A percentile compares a stretch with the other conserved stretches of the same genome.
phyloP scores from a whole-genome alignment of 2,329 filamentous ascomycete genomes.

The Cryphonectria nitschkei region DNA sequence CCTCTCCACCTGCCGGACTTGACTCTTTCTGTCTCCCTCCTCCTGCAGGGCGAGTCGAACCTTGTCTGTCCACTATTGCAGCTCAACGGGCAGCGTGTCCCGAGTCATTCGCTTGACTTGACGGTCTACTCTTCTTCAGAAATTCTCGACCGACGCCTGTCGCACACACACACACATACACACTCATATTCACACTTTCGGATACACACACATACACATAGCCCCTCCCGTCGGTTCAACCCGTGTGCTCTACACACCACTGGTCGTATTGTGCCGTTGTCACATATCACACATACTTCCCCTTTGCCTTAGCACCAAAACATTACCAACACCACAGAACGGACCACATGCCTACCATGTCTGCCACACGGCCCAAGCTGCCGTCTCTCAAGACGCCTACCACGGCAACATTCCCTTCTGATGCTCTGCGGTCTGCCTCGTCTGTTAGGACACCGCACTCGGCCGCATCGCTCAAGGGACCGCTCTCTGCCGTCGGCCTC shows the following conservation, averaged over 20 bases:
- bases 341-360: constrained; percentile 45
- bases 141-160: constrained; percentile 25
- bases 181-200: neutral
- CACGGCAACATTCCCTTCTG: constrained; percentile 61
- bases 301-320: neutral
- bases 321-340: neutral
- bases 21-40: constrained; percentile 33
- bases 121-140: constrained; percentile 26
- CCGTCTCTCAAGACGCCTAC: constrained; percentile 65
- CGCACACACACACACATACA: constrained; percentile 18
- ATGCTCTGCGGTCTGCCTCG: constrained; percentile 43
- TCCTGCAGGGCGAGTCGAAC: constrained; percentile 39
- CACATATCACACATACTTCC: constrained; percentile 6
- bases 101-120: constrained; percentile 52
- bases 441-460: constrained; percentile 72
- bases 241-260: neutral
- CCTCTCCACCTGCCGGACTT: constrained; percentile 41
- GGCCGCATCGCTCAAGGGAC: constrained; percentile 44
- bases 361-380: constrained; percentile 57
- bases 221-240: no score
- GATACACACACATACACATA: neutral
- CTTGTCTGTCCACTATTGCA: constrained; percentile 39
- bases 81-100: constrained; percentile 38
- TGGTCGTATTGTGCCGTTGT: neutral
- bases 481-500: constrained; percentile 42